phyloP scores from a whole-genome alignment of 306 rosid genomes.

The Lablab purpureus region DNA sequence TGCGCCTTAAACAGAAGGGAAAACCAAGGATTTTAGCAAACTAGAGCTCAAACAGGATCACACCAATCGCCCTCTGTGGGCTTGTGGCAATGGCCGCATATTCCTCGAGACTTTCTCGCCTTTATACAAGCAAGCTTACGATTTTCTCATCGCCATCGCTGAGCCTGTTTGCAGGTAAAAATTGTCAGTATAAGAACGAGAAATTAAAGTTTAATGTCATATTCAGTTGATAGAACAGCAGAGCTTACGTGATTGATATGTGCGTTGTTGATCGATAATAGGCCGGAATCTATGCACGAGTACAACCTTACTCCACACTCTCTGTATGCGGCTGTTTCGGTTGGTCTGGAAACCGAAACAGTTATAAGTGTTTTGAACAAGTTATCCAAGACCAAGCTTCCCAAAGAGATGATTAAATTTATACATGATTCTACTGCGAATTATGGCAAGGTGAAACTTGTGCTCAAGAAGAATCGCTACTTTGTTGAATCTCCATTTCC shows the following conservation, averaged over 20 bases:
- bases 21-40: slow-evolving; percentile 82
- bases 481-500: slow-evolving; percentile 92
- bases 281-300: slow-evolving; percentile 98
- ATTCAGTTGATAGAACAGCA: not conserved
- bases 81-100: slow-evolving; percentile 91
- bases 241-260: slow-evolving; percentile 12
- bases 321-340: slow-evolving; percentile 93
- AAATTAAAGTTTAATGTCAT: not conserved
- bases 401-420: slow-evolving; percentile 89
- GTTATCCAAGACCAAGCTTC: slow-evolving; percentile 94
- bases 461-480: slow-evolving; percentile 92
- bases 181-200: not conserved
- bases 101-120: slow-evolving; percentile 96
- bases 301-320: slow-evolving; percentile 96
- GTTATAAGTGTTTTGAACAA: slow-evolving; percentile 79
- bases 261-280: slow-evolving; percentile 53
- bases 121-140: slow-evolving; percentile 93
- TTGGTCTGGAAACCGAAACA: slow-evolving; percentile 91
- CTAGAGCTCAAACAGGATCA: slow-evolving; percentile 90
- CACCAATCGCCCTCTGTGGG: slow-evolving; percentile 87
- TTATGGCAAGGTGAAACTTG: slow-evolving; percentile 97
- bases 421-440: slow-evolving; percentile 88
- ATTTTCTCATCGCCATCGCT: slow-evolving; percentile 92
- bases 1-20: slow-evolving; percentile 55
- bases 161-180: slow-evolving; percentile 95